These are phyloP conservation scores for Tetracentron sinense DNA, from an alignment of 164 flowering plant genomes.

Conservation along the genomic window DNA sequence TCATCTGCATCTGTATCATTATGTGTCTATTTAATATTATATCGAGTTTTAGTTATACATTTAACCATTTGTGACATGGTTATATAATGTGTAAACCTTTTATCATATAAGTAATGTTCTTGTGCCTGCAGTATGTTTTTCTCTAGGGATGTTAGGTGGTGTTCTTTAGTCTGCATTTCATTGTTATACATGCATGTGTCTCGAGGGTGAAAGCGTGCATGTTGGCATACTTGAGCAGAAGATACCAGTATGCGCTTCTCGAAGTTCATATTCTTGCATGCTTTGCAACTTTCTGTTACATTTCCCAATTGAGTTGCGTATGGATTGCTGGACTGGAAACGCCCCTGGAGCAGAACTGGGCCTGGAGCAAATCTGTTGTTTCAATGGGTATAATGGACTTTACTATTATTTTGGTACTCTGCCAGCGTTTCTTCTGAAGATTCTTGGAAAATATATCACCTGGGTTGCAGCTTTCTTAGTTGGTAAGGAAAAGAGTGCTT, in stretches of 20 bases:
- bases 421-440: constrained; percentile 51
- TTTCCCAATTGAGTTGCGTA: constrained; percentile 25
- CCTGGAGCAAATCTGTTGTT: constrained; percentile 38
- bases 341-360: constrained; percentile 36
- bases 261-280: constrained; percentile 23
- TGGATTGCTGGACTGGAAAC: constrained; percentile 30
- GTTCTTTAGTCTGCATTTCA: neutral
- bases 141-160: constrained; percentile 4
- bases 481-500: constrained; percentile 34
- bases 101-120: neutral
- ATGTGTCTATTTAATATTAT: neutral
- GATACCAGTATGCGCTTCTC: constrained; percentile 21
- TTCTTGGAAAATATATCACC: constrained; percentile 46
- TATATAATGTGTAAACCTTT: neutral
- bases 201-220: constrained; percentile 26
- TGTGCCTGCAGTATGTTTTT: neutral
- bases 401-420: constrained; percentile 40
- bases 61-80: neutral
- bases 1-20: neutral
- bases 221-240: constrained; percentile 30
- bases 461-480: constrained; percentile 55
- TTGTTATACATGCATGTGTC: constrained; percentile 10
- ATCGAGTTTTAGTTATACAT: too few species aligned
- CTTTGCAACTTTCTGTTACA: constrained; percentile 18
- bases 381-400: constrained; percentile 30